These are phyloP conservation scores for Aspergillus niger DNA, from an alignment of 2,329 filamentous ascomycete genomes.

Conservation along the genomic window DNA sequence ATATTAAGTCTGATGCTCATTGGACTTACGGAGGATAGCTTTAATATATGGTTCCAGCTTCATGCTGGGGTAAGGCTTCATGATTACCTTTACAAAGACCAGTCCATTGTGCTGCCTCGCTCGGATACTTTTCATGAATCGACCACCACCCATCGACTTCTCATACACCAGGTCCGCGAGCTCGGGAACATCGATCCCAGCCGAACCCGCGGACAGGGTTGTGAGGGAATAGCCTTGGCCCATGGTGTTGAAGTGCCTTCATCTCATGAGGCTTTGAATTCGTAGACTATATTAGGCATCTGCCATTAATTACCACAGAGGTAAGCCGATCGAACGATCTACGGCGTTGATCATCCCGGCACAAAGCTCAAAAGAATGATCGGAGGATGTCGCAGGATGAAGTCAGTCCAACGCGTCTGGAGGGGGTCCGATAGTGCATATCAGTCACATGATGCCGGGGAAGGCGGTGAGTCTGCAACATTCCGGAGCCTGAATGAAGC, in stretches of 20 bases:
- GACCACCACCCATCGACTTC: slow-evolving; percentile 83
- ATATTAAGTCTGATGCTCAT: neutral
- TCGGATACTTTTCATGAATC: slow-evolving; percentile 96
- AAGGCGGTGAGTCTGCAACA: slow-evolving; percentile 13
- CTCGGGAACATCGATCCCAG: slow-evolving; percentile 91
- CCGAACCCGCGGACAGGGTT: slow-evolving; percentile 85
- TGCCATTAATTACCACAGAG: neutral
- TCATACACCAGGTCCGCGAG: slow-evolving; percentile 89
- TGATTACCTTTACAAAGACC: slow-evolving; percentile 90
- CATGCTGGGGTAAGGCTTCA: slow-evolving; percentile 85
- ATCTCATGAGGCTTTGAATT: slow-evolving; percentile 26
- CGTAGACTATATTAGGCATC: neutral
- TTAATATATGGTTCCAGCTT: slow-evolving; percentile 77
- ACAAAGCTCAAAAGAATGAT: neutral
- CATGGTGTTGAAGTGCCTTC: slow-evolving; percentile 59
- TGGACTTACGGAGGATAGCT: slow-evolving; percentile 68
- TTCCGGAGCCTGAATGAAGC: neutral
- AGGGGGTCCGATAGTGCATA: neutral
- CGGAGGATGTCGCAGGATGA: slow-evolving; percentile 6
- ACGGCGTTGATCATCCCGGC: neutral
- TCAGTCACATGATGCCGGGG: slow-evolving; percentile 9
- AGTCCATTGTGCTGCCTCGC: slow-evolving; percentile 87
- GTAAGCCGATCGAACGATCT: neutral
- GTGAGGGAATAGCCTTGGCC: slow-evolving; percentile 95
- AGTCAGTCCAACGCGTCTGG: neutral